phyloP scores from a whole-genome alignment of 1,284 basidiomycete species.

The Ganoderma lingzhi region DNA sequence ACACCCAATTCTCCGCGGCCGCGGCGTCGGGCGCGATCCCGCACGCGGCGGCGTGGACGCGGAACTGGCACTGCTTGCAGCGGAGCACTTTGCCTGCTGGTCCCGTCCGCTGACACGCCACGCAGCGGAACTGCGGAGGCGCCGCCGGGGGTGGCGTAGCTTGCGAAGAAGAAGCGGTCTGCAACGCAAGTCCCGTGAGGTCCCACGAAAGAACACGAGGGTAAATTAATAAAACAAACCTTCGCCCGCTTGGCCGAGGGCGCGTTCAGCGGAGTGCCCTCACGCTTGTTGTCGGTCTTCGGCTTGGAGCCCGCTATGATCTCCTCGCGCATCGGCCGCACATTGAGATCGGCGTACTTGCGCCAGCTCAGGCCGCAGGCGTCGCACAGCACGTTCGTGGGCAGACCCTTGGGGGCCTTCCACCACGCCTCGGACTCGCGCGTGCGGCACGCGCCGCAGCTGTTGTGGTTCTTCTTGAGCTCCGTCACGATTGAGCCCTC shows the following conservation, averaged over 20 bases:
- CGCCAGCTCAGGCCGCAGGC: slow-evolving; percentile 84
- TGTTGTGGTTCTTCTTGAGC: slow-evolving; percentile 60
- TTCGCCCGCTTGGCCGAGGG: slow-evolving; percentile 71
- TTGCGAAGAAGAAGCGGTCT: slow-evolving; percentile 59
- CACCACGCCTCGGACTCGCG: slow-evolving; percentile 83
- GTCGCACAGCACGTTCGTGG: slow-evolving; percentile 79
- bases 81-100: slow-evolving; percentile 79
- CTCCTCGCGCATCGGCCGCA: slow-evolving; percentile 75
- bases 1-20: slow-evolving; percentile 77
- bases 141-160: slow-evolving; percentile 65
- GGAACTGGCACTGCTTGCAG: slow-evolving; percentile 82
- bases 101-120: slow-evolving; percentile 79
- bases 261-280: slow-evolving; percentile 76
- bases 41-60: slow-evolving; percentile 73
- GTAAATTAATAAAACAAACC: slow-evolving; percentile 50
- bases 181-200: slow-evolving; percentile 5
- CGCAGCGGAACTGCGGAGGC: slow-evolving; percentile 73
- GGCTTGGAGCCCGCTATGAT: slow-evolving; percentile 50
- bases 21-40: slow-evolving; percentile 74
- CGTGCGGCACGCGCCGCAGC: slow-evolving; percentile 82
- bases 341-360: slow-evolving; percentile 88
- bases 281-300: slow-evolving; percentile 71
- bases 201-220: background rate
- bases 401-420: slow-evolving; percentile 84
- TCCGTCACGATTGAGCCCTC: slow-evolving; percentile 77